phyloP scores from a whole-genome alignment of 202 grass and related monocot species.

The Setaria italica region DNA sequence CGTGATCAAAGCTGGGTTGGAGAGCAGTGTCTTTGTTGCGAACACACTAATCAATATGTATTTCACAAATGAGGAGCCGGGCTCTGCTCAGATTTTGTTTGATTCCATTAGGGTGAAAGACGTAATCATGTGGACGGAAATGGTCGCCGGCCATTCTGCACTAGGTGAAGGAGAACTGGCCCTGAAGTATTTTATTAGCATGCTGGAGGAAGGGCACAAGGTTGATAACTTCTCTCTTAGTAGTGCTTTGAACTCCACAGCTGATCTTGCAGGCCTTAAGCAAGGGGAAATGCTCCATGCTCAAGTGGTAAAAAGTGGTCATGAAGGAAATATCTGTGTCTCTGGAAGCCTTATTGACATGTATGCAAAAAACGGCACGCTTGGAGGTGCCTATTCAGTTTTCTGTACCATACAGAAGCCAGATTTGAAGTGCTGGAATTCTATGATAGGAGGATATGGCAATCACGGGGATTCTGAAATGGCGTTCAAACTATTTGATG shows the following conservation, averaged over 20 bases:
- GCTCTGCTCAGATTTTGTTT: constrained; percentile 65
- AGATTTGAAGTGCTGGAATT: constrained; percentile 96
- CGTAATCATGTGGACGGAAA: constrained; percentile 95
- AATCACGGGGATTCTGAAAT: constrained; percentile 70
- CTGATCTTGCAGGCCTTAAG: constrained; percentile 71
- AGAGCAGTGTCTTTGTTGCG: constrained; percentile 68
- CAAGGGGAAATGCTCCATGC: constrained; percentile 85
- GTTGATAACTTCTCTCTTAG: constrained; percentile 90
- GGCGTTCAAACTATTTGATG: constrained; percentile 76
- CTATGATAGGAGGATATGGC: constrained; percentile 81
- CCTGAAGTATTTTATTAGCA: constrained; percentile 69
- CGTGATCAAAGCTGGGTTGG: constrained; percentile 62
- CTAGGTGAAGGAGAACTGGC: constrained; percentile 73
- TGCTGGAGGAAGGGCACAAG: constrained; percentile 73
- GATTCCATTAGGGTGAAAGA: constrained; percentile 58
- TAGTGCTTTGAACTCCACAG: constrained; percentile 71
- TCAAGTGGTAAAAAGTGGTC: constrained; percentile 70
- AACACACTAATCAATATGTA: constrained; percentile 97
- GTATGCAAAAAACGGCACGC: constrained; percentile 82
- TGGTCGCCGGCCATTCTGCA: constrained; percentile 81
- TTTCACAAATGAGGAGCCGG: constrained; percentile 69
- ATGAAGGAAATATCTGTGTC: constrained; percentile 73
- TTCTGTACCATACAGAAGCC: constrained; percentile 60
- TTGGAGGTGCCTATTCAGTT: constrained; percentile 52
- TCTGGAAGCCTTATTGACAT: constrained; percentile 85